phyloP scores from a whole-genome alignment of 148 eudicot genomes.

The Agrostemma githago region DNA sequence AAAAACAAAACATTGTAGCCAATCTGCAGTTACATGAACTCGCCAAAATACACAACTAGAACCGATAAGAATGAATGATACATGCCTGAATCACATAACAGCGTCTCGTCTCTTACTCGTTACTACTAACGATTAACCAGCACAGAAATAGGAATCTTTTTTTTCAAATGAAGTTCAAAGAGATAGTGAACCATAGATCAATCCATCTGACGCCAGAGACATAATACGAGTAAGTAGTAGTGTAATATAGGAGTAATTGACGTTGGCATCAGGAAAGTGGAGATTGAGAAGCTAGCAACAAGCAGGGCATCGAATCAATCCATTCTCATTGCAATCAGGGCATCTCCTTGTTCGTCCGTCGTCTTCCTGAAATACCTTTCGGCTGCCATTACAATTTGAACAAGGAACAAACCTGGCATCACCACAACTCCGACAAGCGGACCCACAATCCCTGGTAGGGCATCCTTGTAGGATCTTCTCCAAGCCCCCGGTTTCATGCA shows the following conservation, averaged over 20 bases:
- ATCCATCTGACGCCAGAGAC: conserved; percentile 9
- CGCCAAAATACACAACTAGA: not conserved
- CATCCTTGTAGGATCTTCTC: conserved; percentile 63
- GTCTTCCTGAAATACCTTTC: conserved; percentile 66
- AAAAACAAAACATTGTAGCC: not conserved
- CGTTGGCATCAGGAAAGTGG: not conserved
- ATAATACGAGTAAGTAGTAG: conserved; percentile 6
- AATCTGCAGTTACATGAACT: not conserved
- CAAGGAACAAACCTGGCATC: conserved; percentile 90
- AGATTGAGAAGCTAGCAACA: conserved; percentile 42
- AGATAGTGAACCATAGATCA: conserved; percentile 22
- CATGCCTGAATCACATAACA: not conserved
- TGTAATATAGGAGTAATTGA: conserved; percentile 9
- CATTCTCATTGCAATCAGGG: conserved; percentile 78
- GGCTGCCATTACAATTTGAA: conserved; percentile 70
- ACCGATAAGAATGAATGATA: not conserved
- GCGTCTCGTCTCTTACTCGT: not conserved
- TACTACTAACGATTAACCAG: conserved; percentile 8
- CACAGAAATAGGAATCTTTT: not conserved
- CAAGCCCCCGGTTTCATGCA: conserved; percentile 75
- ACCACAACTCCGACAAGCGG: conserved; percentile 67
- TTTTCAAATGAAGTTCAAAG: conserved; percentile 16
- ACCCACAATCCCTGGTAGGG: conserved; percentile 46
- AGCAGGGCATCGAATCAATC: conserved; percentile 73
- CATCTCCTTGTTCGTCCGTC: conserved; percentile 63